Conservation (phyloP, 31 red algal species). For the Endocladia muricata region DNA sequence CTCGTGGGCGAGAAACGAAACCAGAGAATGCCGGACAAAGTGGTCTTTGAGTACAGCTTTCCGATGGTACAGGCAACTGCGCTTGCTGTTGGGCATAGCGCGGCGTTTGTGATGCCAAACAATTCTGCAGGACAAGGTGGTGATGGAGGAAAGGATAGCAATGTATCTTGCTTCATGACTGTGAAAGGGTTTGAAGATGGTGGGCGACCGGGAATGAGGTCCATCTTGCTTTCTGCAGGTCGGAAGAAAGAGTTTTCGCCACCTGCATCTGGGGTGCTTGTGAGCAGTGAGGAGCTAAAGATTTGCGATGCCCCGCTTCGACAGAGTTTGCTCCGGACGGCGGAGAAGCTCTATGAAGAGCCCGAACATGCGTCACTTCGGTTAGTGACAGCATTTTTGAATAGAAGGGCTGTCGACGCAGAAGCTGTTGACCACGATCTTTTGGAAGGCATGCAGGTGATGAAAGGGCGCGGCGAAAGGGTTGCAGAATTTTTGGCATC, state of each 20-base stretch:
- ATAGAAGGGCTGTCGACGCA: constrained; percentile 28
- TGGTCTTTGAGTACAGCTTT: constrained; percentile 22
- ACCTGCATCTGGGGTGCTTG: constrained; percentile 23
- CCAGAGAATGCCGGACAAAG: not conserved
- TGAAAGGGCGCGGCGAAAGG: constrained; percentile 2
- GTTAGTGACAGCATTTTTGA: constrained; percentile 20
- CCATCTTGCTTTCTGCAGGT: not conserved
- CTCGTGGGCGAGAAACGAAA: not conserved
- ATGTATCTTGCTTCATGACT: constrained; percentile 26
- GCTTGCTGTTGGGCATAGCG: constrained; percentile 30
- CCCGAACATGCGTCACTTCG: not conserved
- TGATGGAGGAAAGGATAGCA: not conserved
- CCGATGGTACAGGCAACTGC: constrained; percentile 8
- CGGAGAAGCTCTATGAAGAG: constrained; percentile 8
- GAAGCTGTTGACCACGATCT: not conserved
- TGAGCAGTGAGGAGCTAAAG: constrained; percentile 46
- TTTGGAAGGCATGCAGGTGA: not conserved
- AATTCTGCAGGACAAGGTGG: not conserved
- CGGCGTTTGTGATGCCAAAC: constrained; percentile 27
- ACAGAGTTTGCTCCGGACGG: constrained; percentile 35
- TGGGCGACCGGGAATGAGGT: not conserved
- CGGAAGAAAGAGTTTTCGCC: constrained; percentile 12
- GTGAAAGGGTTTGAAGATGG: not conserved
- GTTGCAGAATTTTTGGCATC: constrained; percentile 42
- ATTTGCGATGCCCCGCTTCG: constrained; percentile 50